These are phyloP conservation scores for Fusarium udum DNA, from an alignment of 2,329 filamentous ascomycete genomes.

Conservation along the genomic window DNA sequence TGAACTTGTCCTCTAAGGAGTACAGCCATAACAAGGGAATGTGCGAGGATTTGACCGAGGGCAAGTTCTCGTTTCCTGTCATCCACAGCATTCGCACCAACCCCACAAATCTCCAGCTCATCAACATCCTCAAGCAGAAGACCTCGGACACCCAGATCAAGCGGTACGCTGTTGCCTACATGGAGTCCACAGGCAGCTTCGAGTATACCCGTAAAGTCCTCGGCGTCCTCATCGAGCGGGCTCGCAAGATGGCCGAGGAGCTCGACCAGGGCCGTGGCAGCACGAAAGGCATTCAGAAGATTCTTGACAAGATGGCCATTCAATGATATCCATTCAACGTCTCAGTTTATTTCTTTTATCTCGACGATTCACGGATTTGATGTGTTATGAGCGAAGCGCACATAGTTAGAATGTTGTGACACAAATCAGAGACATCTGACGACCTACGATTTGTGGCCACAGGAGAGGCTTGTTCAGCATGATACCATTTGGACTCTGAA, in stretches of 20 bases:
- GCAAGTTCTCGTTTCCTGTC: conserved; percentile 95
- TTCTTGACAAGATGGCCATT: conserved; percentile 72
- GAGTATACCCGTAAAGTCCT: conserved; percentile 81
- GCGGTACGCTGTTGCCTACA: conserved; percentile 87
- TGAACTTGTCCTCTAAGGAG: conserved; percentile 79
- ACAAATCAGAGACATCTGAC: conserved; percentile 28
- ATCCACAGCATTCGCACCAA: conserved; percentile 90
- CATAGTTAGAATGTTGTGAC: conserved; percentile 37
- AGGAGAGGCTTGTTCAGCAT: conserved; percentile 15
- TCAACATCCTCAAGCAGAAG: conserved; percentile 94
- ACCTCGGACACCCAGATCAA: conserved; percentile 89
- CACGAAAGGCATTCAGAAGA: conserved; percentile 68
- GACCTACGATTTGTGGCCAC: conserved; percentile 14
- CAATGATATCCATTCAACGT: conserved; percentile 5
- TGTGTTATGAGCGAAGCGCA: conserved; percentile 37
- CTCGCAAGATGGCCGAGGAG: conserved; percentile 68
- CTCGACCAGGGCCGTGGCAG: conserved; percentile 70
- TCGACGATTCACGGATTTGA: conserved; percentile 25
- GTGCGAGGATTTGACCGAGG: conserved; percentile 94
- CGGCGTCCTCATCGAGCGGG: conserved; percentile 69
- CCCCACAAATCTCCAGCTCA: conserved; percentile 77
- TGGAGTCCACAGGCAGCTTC: conserved; percentile 91
- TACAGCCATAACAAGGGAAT: conserved; percentile 92
- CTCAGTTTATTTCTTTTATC: not conserved
- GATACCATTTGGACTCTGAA: conserved; percentile 30